These are phyloP conservation scores for Pseudonitzschia pungens DNA, from an alignment of 108 stramenopile species.

Conservation along the genomic window DNA sequence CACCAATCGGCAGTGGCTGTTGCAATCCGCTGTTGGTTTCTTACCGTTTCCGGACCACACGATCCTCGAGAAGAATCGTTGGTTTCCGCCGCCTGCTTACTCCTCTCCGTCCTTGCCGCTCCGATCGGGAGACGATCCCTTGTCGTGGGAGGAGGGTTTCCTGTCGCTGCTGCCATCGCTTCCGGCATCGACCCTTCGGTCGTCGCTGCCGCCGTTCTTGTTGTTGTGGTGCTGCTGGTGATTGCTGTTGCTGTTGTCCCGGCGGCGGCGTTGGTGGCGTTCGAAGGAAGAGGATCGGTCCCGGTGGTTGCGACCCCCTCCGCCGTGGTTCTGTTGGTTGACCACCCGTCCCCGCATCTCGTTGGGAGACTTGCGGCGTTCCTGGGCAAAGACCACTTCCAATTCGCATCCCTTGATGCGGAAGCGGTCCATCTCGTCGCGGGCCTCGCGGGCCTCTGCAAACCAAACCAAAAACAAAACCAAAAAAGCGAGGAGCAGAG, in stretches of 20 bases:
- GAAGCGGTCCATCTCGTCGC: constrained; percentile 89
- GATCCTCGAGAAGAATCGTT: too few relatives aligned
- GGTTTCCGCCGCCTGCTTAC: not conserved
- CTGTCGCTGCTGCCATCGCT: constrained; percentile 4
- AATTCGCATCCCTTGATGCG: constrained; percentile 80
- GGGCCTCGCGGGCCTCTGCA: constrained; percentile 70
- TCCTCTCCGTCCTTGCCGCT: constrained; percentile 5
- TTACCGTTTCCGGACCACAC: too few relatives aligned
- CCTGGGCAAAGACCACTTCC: constrained; percentile 90
- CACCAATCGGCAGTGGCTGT: too few relatives aligned
- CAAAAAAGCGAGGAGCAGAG: not conserved
- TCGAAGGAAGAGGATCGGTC: constrained; percentile 79
- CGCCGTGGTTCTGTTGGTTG: constrained; percentile 15
- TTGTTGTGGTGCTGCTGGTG: constrained; percentile 13
- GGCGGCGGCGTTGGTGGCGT: constrained; percentile 65
- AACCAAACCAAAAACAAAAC: not conserved
- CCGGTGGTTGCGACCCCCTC: constrained; percentile 1
- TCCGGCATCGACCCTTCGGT: not conserved
- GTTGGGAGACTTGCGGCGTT: constrained; percentile 83
- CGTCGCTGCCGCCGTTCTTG: not conserved
- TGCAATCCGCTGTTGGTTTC: too few relatives aligned
- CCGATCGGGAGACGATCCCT: not conserved
- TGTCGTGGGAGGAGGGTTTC: not conserved
- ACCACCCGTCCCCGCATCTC: constrained; percentile 75
- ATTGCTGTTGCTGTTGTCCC: constrained; percentile 28